phyloP scores from a whole-genome alignment of 2,329 filamentous ascomycete genomes.

The Ascochyta clinopodiicola region DNA sequence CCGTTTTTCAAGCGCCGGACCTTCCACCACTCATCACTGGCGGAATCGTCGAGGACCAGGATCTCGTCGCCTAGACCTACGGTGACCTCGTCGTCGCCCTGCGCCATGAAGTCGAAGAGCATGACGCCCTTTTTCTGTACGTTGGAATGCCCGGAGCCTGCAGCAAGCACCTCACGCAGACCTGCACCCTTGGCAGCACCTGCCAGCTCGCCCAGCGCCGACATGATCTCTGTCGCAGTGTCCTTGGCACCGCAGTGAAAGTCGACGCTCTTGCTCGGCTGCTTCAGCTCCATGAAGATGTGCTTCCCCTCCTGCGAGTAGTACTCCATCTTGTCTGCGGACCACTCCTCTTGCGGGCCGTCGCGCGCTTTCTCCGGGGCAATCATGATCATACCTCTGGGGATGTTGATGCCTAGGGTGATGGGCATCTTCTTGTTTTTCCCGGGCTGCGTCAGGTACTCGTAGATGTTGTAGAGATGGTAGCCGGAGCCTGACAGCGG shows the following conservation, averaged over 20 bases:
- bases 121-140: constrained; percentile 82
- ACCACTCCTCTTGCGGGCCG: constrained; percentile 89
- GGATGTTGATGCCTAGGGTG: constrained; percentile 91
- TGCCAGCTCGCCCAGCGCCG: constrained; percentile 84
- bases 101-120: constrained; percentile 94
- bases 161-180: constrained; percentile 83
- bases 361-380: constrained; percentile 84
- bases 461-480: constrained; percentile 95
- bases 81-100: constrained; percentile 95
- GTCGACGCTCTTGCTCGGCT: constrained; percentile 92
- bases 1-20: constrained; percentile 88
- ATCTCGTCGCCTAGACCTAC: constrained; percentile 91
- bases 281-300: constrained; percentile 90
- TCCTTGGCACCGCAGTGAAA: constrained; percentile 98
- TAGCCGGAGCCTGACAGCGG: constrained; percentile 75
- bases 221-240: constrained; percentile 91
- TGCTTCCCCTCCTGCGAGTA: constrained; percentile 98
- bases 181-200: constrained; percentile 84
- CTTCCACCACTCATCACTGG: constrained; percentile 99
- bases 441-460: constrained; percentile 96
- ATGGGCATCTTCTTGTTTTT: constrained; percentile 98
- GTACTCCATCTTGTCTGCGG: constrained; percentile 92
- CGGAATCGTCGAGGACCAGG: constrained; percentile 83
- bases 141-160: constrained; percentile 67
- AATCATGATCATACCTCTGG: constrained; percentile 87